These are phyloP conservation scores for Agaricus blazei DNA, from an alignment of 768 basidiomycete species.

Conservation along the genomic window DNA sequence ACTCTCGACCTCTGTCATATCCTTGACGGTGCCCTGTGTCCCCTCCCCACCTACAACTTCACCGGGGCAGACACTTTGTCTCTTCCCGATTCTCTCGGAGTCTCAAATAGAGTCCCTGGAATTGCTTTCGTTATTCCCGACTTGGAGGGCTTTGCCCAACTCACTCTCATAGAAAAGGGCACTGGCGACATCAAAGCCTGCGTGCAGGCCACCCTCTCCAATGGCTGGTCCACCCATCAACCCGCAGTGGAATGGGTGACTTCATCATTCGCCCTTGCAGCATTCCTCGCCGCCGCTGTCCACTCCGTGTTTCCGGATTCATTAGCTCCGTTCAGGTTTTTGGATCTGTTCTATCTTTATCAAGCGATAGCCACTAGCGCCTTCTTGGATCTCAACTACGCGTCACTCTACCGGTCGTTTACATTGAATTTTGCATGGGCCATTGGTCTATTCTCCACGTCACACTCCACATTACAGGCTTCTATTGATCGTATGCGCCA, in stretches of 20 bases:
- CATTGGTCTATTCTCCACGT: slow-evolving; percentile 57
- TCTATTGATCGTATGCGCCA: slow-evolving; percentile 82
- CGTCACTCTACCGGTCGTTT: slow-evolving; percentile 75
- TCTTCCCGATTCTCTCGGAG: slow-evolving; percentile 54
- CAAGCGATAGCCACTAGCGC: slow-evolving; percentile 80
- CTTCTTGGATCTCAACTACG: slow-evolving; percentile 84
- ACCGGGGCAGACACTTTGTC: slow-evolving; percentile 71
- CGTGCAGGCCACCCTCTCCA: slow-evolving; percentile 86
- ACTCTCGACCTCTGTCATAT: slow-evolving; percentile 85
- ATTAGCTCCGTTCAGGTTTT: slow-evolving; percentile 67
- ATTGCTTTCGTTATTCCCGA: slow-evolving; percentile 89
- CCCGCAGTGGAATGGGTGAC: slow-evolving; percentile 74
- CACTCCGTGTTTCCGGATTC: slow-evolving; percentile 49
- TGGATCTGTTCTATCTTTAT: slow-evolving; percentile 79
- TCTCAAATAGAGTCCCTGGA: slow-evolving; percentile 56
- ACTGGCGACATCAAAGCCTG: slow-evolving; percentile 81
- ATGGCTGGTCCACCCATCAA: slow-evolving; percentile 82
- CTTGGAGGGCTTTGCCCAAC: slow-evolving; percentile 82
- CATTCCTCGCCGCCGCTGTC: slow-evolving; percentile 60
- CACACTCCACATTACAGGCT: slow-evolving; percentile 56
- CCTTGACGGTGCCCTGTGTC: slow-evolving; percentile 79
- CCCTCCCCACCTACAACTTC: slow-evolving; percentile 78
- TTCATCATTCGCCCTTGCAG: slow-evolving; percentile 57
- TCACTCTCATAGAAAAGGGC: slow-evolving; percentile 62
- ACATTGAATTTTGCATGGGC: slow-evolving; percentile 89